These are phyloP conservation scores for Phytomonas sp. DNA, from an alignment of 208 protist genomes.

Conservation along the genomic window DNA sequence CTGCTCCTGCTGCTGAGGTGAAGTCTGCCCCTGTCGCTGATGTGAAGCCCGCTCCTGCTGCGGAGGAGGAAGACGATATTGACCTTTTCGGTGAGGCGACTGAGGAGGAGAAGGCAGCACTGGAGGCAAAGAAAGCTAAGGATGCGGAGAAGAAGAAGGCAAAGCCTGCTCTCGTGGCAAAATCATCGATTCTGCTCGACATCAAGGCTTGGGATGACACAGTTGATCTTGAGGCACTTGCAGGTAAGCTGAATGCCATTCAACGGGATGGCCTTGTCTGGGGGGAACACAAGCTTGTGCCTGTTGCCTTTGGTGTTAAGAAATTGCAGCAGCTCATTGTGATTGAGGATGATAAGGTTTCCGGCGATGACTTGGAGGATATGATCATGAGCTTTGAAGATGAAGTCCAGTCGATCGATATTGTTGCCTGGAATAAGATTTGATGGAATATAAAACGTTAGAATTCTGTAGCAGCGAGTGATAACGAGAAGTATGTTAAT, in stretches of 20 bases:
- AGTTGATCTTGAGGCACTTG: conserved; percentile 82
- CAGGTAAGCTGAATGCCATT: conserved; percentile 75
- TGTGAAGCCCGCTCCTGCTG: conserved; percentile 12
- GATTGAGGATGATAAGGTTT: conserved; percentile 94
- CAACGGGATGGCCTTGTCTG: conserved; percentile 88
- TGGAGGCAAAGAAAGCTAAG: conserved; percentile 84
- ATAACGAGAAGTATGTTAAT: conserved; percentile 1
- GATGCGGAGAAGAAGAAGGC: conserved; percentile 76
- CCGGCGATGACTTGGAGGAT: conserved; percentile 91
- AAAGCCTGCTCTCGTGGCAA: conserved; percentile 79
- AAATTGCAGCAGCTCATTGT: conserved; percentile 93
- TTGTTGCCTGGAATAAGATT: conserved; percentile 95
- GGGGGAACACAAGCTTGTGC: conserved; percentile 87
- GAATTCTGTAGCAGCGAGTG: not conserved
- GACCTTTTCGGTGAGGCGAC: conserved; percentile 87
- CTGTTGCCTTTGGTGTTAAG: conserved; percentile 94
- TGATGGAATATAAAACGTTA: conserved; percentile 34
- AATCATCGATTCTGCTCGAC: conserved; percentile 89
- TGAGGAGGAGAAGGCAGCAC: conserved; percentile 75
- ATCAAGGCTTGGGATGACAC: conserved; percentile 93
- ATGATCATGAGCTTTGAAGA: conserved; percentile 90
- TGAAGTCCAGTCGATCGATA: conserved; percentile 93
- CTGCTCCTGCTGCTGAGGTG: conserved; percentile 11
- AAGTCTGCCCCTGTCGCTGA: conserved; percentile 15
- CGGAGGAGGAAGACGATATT: conserved; percentile 78